Evolutionary conservation across 1,284 basidiomycete species (phyloP).

Genomic region (Tremellales sp.): DNA sequence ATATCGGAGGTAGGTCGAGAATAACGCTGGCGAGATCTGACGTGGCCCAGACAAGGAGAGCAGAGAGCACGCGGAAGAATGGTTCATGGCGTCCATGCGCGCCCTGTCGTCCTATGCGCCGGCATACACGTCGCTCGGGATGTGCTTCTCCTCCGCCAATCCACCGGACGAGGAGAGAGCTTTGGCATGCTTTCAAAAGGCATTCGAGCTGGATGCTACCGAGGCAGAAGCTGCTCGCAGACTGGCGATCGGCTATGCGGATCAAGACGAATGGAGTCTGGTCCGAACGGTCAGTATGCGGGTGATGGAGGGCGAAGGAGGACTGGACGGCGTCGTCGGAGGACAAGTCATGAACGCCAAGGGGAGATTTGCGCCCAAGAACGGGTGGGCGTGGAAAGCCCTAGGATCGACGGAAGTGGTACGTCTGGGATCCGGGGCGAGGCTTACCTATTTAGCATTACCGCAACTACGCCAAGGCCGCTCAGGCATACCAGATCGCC

Average conservation of each 20-base stretch:
- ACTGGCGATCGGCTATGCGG: constrained; percentile 84
- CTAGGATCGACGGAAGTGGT: constrained; percentile 89
- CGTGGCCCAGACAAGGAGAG: constrained; percentile 31
- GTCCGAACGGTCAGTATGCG: constrained; percentile 89
- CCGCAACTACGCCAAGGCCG: constrained; percentile 70
- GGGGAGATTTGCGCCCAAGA: constrained; percentile 61
- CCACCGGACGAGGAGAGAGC: constrained; percentile 80
- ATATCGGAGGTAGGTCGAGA: constrained; percentile 57
- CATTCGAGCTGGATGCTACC: constrained; percentile 90
- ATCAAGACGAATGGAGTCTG: constrained; percentile 91
- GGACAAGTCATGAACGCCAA: constrained; percentile 52
- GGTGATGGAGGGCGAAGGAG: constrained; percentile 89
- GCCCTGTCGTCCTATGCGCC: constrained; percentile 74
- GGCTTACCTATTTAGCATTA: constrained; percentile 56
- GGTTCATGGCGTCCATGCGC: constrained; percentile 81
- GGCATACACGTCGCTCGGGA: constrained; percentile 87
- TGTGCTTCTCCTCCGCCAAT: constrained; percentile 73
- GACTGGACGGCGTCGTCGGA: constrained; percentile 60
- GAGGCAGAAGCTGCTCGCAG: constrained; percentile 79
- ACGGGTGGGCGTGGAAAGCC: constrained; percentile 98
- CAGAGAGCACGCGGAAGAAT: constrained; percentile 65
- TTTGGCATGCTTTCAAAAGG: constrained; percentile 96
- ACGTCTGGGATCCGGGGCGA: constrained; percentile 39
- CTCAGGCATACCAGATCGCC: constrained; percentile 82
- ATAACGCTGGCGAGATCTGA: background rate